Evolutionary conservation across 2,329 filamentous ascomycete species (phyloP).

Genomic region (Cladobotryum protrusum): DNA sequence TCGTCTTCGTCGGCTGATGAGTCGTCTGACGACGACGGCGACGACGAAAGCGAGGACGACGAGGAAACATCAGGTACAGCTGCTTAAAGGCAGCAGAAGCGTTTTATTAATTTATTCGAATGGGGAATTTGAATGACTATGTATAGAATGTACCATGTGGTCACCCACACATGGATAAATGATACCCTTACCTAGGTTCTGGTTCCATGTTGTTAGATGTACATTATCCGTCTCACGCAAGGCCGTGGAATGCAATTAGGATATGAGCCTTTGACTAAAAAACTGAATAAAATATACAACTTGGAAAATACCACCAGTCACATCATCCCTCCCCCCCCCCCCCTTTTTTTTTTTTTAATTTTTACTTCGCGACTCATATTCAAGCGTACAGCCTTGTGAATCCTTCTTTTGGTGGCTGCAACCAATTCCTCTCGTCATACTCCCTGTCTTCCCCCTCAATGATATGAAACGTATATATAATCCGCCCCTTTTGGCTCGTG

Average conservation of each 20-base stretch:
- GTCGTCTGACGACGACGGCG: constrained; percentile 15
- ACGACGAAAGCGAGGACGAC: constrained; percentile 19
- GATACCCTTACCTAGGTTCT: constrained; percentile 16
- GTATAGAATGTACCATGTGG: constrained; percentile 18
- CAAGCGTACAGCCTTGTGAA: constrained; percentile 63
- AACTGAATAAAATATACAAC: not conserved
- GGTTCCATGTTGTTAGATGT: not conserved
- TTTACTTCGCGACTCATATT: not conserved
- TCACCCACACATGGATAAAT: constrained; percentile 1
- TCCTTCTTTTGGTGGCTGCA: constrained; percentile 74
- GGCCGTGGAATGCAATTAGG: not conserved
- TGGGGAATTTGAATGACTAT: not conserved
- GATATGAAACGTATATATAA: constrained; percentile 96
- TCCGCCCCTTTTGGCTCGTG: constrained; percentile 73
- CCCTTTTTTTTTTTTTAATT: not conserved
- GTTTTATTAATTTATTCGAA: not conserved
- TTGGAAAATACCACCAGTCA: too few relatives aligned
- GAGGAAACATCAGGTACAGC: constrained; percentile 7
- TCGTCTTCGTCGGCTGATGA: constrained; percentile 30
- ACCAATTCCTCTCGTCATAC: constrained; percentile 88
- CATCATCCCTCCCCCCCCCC: too few relatives aligned
- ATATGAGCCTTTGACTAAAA: not conserved
- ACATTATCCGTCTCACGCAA: too few relatives aligned
- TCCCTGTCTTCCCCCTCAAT: constrained; percentile 70
- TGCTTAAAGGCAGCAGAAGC: not conserved